A percentile compares a stretch with the other conserved stretches of the same genome.
Conservation (phyloP, 805 yeast genomes). For the Saccharomycopsis sp. region DNA sequence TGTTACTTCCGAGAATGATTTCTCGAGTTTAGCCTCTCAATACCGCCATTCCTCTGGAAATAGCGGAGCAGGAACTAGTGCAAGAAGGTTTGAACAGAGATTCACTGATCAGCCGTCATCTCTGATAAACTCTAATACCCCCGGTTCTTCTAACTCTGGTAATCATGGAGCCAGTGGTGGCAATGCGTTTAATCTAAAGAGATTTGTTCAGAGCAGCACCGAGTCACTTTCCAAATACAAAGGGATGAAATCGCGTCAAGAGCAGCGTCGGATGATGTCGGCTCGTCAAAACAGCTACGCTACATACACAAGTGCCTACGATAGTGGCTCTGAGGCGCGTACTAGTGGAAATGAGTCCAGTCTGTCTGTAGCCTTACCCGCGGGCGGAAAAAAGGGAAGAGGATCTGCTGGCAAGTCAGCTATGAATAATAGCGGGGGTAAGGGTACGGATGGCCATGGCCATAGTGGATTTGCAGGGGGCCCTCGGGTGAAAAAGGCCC, state of each 20-base stretch:
- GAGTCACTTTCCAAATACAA: neutral
- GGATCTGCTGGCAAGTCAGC: neutral
- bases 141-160: slow-evolving; percentile 20
- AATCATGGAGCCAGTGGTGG: slow-evolving; percentile 9
- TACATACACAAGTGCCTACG: slow-evolving; percentile 9
- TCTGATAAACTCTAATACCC: neutral
- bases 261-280: neutral
- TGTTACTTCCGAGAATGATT: slow-evolving; percentile 26
- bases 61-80: neutral
- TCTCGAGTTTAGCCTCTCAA: slow-evolving; percentile 17
- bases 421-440: neutral
- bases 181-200: slow-evolving; percentile 3
- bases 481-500: slow-evolving; percentile 7
- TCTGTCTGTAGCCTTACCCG: neutral
- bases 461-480: neutral
- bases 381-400: neutral
- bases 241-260: neutral
- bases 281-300: neutral
- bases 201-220: slow-evolving; percentile 1
- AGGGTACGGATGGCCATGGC: neutral
- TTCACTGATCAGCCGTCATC: neutral
- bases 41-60: neutral
- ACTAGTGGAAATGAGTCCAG: slow-evolving; percentile 17
- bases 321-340: slow-evolving; percentile 15
- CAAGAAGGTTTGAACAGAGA: neutral